Evolutionary conservation across 75 land plant genomes (phyloP).

Genomic region (Isoetes taiwanensis): DNA sequence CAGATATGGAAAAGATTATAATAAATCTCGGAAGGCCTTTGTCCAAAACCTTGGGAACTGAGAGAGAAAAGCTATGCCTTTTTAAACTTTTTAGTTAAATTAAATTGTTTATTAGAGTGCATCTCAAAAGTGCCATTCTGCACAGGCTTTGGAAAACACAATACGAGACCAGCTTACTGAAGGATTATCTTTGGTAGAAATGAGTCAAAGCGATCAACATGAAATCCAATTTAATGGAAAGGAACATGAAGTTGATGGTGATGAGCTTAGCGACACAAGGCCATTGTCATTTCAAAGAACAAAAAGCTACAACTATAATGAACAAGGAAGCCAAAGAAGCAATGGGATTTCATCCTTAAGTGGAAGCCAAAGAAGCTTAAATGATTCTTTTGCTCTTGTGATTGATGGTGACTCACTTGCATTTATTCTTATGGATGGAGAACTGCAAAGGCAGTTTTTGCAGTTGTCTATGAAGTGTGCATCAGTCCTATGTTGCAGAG

Average conservation of each 20-base stretch:
- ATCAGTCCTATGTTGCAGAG: slow-evolving; percentile 38
- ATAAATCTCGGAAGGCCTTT: too few species aligned
- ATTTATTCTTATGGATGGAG: slow-evolving; percentile 18
- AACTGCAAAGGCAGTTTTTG: slow-evolving; percentile 22
- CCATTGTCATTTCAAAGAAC: background rate
- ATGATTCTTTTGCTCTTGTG: slow-evolving; percentile 15
- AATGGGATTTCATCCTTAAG: background rate
- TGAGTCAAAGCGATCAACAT: background rate
- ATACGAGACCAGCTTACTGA: too few species aligned
- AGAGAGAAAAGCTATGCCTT: too few species aligned
- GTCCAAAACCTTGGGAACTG: too few species aligned
- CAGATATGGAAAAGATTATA: too few species aligned
- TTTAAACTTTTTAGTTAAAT: too few species aligned
- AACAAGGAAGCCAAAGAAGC: background rate
- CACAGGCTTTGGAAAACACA: too few species aligned
- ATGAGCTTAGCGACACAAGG: background rate
- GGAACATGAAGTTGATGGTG: background rate
- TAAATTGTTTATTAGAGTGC: too few species aligned
- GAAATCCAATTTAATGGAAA: background rate
- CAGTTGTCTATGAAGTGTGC: slow-evolving; percentile 24
- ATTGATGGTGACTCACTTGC: slow-evolving; percentile 36
- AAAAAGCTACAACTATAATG: too few species aligned
- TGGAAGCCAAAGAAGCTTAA: too few species aligned
- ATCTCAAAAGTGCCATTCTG: too few species aligned
- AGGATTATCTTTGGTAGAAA: too few species aligned